Evolutionary conservation across 192 early-diverging fungal genomes (phyloP).

Genomic region (Pilaira anomala): DNA sequence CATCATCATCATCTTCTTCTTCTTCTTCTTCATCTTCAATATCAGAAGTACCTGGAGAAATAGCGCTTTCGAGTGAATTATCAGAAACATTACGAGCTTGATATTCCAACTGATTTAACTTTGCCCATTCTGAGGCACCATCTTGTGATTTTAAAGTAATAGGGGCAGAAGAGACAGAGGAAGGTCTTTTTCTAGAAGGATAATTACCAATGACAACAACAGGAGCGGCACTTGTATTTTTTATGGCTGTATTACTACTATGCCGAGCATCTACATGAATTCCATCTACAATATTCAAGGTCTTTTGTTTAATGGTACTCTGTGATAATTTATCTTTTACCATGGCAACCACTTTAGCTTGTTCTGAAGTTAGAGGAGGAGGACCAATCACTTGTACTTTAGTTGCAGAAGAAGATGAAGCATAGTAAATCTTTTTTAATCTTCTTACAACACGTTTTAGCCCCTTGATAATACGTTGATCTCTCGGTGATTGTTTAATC

Average conservation of each 20-base stretch:
- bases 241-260: slow-evolving; percentile 30
- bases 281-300: slow-evolving; percentile 16
- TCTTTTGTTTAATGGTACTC: slow-evolving; percentile 22
- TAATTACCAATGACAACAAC: slow-evolving; percentile 37
- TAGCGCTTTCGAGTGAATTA: slow-evolving; percentile 33
- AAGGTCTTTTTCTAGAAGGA: slow-evolving; percentile 10
- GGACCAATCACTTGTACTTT: slow-evolving; percentile 33
- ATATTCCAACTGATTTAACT: no score
- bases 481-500: slow-evolving; percentile 40
- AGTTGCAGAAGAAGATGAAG: slow-evolving; percentile 1
- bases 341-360: slow-evolving; percentile 29
- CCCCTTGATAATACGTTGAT: slow-evolving; percentile 51
- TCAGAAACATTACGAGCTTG: neutral
- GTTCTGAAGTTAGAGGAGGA: slow-evolving; percentile 28
- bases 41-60: slow-evolving; percentile 31
- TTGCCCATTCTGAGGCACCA: no score
- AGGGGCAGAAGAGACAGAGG: neutral
- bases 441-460: slow-evolving; percentile 36
- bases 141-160: no score
- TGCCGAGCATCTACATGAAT: slow-evolving; percentile 21
- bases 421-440: slow-evolving; percentile 34
- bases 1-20: slow-evolving; percentile 24
- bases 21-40: neutral
- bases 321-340: slow-evolving; percentile 27
- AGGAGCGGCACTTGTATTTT: slow-evolving; percentile 25